Conservation (phyloP, 306 rosid species). For the Heteromeles arbutifolia region DNA sequence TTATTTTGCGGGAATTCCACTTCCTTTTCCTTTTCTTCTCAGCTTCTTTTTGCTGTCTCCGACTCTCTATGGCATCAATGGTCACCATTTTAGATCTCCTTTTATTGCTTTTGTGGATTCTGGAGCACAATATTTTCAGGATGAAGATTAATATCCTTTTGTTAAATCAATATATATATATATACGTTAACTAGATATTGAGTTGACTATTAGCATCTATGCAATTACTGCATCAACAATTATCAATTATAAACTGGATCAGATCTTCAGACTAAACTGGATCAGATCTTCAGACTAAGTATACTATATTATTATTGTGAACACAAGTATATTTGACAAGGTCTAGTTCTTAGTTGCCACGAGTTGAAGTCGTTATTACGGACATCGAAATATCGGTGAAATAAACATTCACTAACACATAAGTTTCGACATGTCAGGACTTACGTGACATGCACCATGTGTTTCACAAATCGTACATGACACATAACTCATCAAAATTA, state of each 20-base stretch:
- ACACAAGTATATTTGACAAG: background rate
- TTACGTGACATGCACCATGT: too few relatives aligned
- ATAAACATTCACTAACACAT: too few relatives aligned
- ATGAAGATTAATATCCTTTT: background rate
- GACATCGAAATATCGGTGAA: too few relatives aligned
- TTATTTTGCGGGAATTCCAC: conserved; percentile 20
- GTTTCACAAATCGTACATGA: too few relatives aligned
- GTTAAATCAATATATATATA: background rate
- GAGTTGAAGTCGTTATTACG: background rate
- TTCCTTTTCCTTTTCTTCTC: background rate
- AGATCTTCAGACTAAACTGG: background rate
- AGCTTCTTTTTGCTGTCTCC: background rate
- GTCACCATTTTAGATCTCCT: background rate
- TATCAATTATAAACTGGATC: background rate
- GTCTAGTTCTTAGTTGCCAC: background rate
- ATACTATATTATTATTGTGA: background rate
- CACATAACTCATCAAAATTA: too few relatives aligned
- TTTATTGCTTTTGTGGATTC: background rate
- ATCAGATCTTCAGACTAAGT: background rate
- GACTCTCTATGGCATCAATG: background rate
- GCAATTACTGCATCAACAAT: background rate
- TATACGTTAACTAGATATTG: background rate
- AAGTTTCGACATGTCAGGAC: too few relatives aligned
- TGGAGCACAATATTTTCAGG: background rate
- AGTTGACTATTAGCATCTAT: background rate